phyloP scores from a whole-genome alignment of 108 stramenopile species.

The Pseudonitzschia multistriata region DNA sequence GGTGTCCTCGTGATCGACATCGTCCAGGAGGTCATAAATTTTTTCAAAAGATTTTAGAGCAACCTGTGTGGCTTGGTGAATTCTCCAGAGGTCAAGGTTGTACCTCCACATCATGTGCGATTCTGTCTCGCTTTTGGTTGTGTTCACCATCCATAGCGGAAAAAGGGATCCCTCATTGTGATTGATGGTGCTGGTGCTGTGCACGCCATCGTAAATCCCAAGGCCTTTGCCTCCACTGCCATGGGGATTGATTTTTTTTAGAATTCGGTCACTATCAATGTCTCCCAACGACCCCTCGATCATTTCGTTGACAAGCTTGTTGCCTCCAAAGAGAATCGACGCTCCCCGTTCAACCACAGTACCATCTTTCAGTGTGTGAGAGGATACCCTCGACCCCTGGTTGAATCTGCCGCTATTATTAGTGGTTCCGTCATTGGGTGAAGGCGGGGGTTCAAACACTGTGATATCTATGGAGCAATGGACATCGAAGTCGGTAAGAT shows the following conservation, averaged over 20 bases:
- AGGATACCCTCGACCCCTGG: conserved; percentile 67
- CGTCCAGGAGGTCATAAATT: conserved; percentile 33
- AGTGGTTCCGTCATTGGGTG: conserved; percentile 24
- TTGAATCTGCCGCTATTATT: conserved; percentile 17
- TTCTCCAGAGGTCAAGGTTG: conserved; percentile 32
- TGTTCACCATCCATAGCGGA: conserved; percentile 14
- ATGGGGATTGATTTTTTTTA: conserved; percentile 9
- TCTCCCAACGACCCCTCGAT: background rate
- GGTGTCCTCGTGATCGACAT: background rate
- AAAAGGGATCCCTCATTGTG: conserved; percentile 7
- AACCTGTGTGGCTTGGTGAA: conserved; percentile 33
- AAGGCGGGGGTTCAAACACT: conserved; percentile 61
- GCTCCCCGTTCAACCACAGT: conserved; percentile 76
- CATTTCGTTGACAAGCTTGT: conserved; percentile 27
- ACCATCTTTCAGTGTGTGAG: conserved; percentile 46
- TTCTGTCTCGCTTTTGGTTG: conserved; percentile 4
- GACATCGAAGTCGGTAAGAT: conserved; percentile 69
- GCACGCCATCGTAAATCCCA: conserved; percentile 32
- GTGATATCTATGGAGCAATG: conserved; percentile 57
- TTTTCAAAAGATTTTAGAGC: conserved; percentile 33
- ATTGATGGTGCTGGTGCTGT: background rate
- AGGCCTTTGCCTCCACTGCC: conserved; percentile 21
- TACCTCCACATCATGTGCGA: conserved; percentile 33
- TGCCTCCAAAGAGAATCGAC: conserved; percentile 34
- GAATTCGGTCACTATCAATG: background rate